Evolutionary conservation across 208 protist species (phyloP), one percentile per base, ranked within the genome.

Genomic region (Trypanosoma cruzi): DNA sequence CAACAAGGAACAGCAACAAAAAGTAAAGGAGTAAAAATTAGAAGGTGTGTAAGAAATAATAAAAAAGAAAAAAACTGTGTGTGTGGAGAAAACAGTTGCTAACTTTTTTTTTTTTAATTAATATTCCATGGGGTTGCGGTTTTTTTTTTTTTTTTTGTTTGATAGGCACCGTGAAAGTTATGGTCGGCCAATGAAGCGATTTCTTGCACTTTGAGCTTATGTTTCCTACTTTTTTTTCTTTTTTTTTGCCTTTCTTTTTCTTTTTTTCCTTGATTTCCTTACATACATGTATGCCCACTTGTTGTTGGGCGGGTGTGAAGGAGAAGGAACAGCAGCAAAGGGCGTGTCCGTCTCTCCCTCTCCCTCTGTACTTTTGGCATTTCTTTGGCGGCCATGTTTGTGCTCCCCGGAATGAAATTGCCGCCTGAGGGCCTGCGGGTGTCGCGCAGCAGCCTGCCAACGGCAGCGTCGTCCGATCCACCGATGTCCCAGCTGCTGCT

Each of bases 41-140:
- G n/a, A n/a, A n/a, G n/a, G n/a, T n/a, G n/a, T n/a, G n/a, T n/a
- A n/a, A n/a, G 14, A 7, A 53, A 53, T 8, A 53, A 53, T 18
- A 63, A 66, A 28, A 66, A n/a, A 40, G 42, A 55, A 53, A 37
- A 34, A 66, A 24, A 40, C 53, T 55, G 32, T 32, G 61, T 13
- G 32, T 34, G 2, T 16, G 61, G 32, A 29, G 7, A 37, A 64
- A 50, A 28, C 13, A 53, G 7, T 6, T 24, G 11, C 11, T 24
- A 6, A 60, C n/a, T 22, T 56, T 62, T 57, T 10, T 50, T 81
- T 66, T 71, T 61, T 53, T 57, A 53, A 40, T 63, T n/a, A n/a
- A n/a, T n/a, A n/a, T n/a, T n/a, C n/a, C n/a, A n/a, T n/a, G n/a
- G 36, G 6, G 4, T 4, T 40, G 6, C 36, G 10, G 36, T 10